These are phyloP conservation scores for Heteromeles arbutifolia DNA, from an alignment of 306 rosid species.

Conservation along the genomic window DNA sequence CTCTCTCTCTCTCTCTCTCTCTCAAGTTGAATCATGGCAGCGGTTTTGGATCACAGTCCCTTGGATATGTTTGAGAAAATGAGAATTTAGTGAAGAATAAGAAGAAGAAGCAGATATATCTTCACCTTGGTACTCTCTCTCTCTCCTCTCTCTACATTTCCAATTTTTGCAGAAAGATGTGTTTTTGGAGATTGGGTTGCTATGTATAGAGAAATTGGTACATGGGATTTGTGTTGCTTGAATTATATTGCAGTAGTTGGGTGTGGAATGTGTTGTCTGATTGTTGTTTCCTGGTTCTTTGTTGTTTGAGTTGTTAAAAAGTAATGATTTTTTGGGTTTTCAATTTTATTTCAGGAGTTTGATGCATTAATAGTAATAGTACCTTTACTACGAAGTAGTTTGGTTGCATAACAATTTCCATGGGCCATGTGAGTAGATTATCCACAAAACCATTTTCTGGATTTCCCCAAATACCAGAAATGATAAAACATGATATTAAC, in stretches of 20 bases:
- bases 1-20: not conserved
- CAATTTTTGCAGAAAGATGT: not conserved
- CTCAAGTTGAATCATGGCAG: not conserved
- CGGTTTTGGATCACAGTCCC: not conserved
- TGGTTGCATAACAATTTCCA: not conserved
- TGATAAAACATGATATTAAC: not conserved
- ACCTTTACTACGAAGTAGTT: not conserved
- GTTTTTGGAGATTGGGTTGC: not conserved
- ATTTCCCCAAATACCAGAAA: not conserved
- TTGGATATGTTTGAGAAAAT: not conserved
- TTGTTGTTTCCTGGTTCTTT: no score
- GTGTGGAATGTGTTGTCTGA: no score
- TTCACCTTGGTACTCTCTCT: slow-evolving; percentile 11
- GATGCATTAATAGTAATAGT: not conserved
- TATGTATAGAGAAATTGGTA: no score
- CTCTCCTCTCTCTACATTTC: not conserved
- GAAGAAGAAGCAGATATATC: slow-evolving; percentile 10
- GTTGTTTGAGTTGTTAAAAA: not conserved
- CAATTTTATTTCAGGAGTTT: not conserved
- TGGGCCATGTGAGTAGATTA: not conserved
- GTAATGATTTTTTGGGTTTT: not conserved
- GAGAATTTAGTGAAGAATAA: not conserved
- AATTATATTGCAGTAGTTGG: no score
- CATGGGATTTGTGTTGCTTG: no score
- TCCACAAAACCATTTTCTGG: not conserved